phyloP scores from a whole-genome alignment of 768 basidiomycete species.

The Serendipita sp. region DNA sequence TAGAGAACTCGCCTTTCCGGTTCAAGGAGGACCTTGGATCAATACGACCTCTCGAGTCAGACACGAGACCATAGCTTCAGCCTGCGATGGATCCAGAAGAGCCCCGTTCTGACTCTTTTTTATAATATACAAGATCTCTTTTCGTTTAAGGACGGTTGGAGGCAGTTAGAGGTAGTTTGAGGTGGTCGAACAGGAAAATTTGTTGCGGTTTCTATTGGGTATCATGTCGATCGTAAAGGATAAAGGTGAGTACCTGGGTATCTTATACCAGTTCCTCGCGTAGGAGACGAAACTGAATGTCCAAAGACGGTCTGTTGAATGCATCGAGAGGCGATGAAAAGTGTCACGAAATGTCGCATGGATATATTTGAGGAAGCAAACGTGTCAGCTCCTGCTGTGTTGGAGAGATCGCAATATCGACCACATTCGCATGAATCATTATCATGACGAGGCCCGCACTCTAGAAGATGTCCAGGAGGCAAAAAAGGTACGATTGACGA shows the following conservation, averaged over 20 bases:
- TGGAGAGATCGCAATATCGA: slow-evolving; percentile 47
- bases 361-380: slow-evolving; percentile 33
- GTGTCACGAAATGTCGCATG: slow-evolving; percentile 44
- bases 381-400: slow-evolving; percentile 50
- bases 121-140: slow-evolving; percentile 18
- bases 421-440: slow-evolving; percentile 45
- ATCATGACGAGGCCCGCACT: slow-evolving; percentile 45
- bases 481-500: slow-evolving; percentile 18
- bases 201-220: neutral
- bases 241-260: slow-evolving; percentile 58
- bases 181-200: neutral
- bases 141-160: slow-evolving; percentile 7
- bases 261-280: no score
- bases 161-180: neutral
- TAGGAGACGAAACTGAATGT: no score
- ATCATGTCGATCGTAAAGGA: slow-evolving; percentile 51
- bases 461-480: slow-evolving; percentile 36
- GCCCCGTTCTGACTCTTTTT: slow-evolving; percentile 26
- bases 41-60: slow-evolving; percentile 44
- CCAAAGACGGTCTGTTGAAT: slow-evolving; percentile 48
- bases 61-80: slow-evolving; percentile 46
- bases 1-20: slow-evolving; percentile 42
- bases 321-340: slow-evolving; percentile 41
- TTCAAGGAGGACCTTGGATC: slow-evolving; percentile 70
- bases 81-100: slow-evolving; percentile 53